These are phyloP conservation scores for Candida odintsovae DNA, from an alignment of 805 yeast genomes.

Conservation along the genomic window DNA sequence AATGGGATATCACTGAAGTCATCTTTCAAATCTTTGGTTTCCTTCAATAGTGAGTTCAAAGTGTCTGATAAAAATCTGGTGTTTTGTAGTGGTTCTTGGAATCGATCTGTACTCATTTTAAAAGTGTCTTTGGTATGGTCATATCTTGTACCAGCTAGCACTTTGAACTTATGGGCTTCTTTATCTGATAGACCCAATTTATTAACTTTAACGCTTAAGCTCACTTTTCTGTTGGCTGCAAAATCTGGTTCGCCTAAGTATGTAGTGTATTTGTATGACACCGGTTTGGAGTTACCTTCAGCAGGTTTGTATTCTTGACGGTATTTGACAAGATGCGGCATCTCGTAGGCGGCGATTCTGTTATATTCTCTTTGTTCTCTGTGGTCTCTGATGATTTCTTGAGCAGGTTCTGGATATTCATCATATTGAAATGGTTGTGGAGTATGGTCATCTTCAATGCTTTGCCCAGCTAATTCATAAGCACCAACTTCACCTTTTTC, in stretches of 20 bases:
- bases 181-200: conserved; percentile 47
- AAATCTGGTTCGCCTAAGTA: conserved; percentile 63
- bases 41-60: conserved; percentile 53
- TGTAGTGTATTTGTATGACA: conserved; percentile 65
- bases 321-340: conserved; percentile 76
- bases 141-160: conserved; percentile 75
- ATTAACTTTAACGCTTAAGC: conserved; percentile 44
- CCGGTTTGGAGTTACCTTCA: conserved; percentile 34
- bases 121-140: conserved; percentile 54
- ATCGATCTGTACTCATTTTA: conserved; percentile 59
- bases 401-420: conserved; percentile 67
- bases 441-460: conserved; percentile 30
- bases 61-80: conserved; percentile 65
- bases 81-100: conserved; percentile 79
- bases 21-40: conserved; percentile 58
- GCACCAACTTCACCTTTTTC: conserved; percentile 37
- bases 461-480: conserved; percentile 29
- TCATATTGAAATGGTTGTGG: conserved; percentile 48
- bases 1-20: conserved; percentile 74
- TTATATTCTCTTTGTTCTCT: conserved; percentile 72
- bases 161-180: conserved; percentile 67
- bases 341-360: conserved; percentile 85
- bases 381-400: conserved; percentile 61
- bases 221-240: conserved; percentile 60
- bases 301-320: conserved; percentile 62